These are phyloP conservation scores for Pseudofabraea citricarpa DNA, from an alignment of 2,329 filamentous ascomycete genomes.

Conservation along the genomic window DNA sequence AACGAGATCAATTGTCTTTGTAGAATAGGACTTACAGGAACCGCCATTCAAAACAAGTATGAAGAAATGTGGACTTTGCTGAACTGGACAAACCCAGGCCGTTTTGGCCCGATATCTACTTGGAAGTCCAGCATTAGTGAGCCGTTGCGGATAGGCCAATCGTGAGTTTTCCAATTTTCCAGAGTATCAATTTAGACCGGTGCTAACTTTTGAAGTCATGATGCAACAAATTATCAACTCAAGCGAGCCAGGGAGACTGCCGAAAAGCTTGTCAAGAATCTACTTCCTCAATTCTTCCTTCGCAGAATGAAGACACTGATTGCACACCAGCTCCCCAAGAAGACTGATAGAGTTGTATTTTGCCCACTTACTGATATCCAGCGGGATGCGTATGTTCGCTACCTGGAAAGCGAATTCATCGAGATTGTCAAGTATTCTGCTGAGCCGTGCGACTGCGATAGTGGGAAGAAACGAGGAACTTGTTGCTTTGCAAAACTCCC, in stretches of 20 bases:
- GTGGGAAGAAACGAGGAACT: slow-evolving; percentile 69
- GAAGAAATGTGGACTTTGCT: slow-evolving; percentile 94
- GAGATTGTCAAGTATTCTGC: slow-evolving; percentile 62
- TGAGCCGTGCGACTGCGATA: slow-evolving; percentile 65
- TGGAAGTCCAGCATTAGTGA: slow-evolving; percentile 77
- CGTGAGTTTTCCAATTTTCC: slow-evolving; percentile 31
- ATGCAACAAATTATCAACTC: slow-evolving; percentile 79
- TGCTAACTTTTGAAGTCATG: slow-evolving; percentile 46
- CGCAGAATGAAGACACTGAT: slow-evolving; percentile 92
- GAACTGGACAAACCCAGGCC: slow-evolving; percentile 91
- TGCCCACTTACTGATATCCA: slow-evolving; percentile 85
- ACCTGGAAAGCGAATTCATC: slow-evolving; percentile 69
- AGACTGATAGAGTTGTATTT: slow-evolving; percentile 91
- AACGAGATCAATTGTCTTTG: slow-evolving; percentile 87
- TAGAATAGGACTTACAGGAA: slow-evolving; percentile 88
- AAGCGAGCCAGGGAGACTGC: slow-evolving; percentile 78
- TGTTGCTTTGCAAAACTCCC: slow-evolving; percentile 65
- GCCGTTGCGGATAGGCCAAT: slow-evolving; percentile 82
- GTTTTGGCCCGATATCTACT: slow-evolving; percentile 60
- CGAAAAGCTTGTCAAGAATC: slow-evolving; percentile 76
- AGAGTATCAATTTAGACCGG: background rate
- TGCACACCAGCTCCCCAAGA: slow-evolving; percentile 87
- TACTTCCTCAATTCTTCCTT: slow-evolving; percentile 85
- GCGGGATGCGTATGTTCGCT: slow-evolving; percentile 74
- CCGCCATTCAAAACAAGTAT: slow-evolving; percentile 96